A percentile compares a stretch with the other conserved stretches of the same genome.
Conservation (phyloP, 2,329 filamentous ascomycete species). For the Pseudogymnoascus sp. region DNA sequence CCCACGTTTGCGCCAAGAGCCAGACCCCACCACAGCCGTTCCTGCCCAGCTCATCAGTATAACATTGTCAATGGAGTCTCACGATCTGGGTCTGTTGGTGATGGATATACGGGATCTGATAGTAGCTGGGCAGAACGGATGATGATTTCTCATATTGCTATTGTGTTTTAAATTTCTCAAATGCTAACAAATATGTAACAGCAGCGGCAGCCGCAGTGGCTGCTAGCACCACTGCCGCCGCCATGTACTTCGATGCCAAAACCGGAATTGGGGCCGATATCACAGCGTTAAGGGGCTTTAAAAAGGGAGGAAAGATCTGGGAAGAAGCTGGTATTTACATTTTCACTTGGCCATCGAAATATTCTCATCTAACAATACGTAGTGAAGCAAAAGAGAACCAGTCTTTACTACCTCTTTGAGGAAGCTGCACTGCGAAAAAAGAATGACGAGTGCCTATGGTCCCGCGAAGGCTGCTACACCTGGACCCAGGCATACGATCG, state of each 20-base stretch:
- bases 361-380: conserved; percentile 11
- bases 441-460: conserved; percentile 59
- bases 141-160: not conserved
- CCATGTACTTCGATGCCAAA: conserved; percentile 61
- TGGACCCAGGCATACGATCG: conserved; percentile 49
- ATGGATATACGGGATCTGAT: not conserved
- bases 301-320: conserved; percentile 38
- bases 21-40: not conserved
- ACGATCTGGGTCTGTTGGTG: not conserved
- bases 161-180: not conserved
- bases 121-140: not conserved
- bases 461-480: conserved; percentile 52
- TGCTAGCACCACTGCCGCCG: conserved; percentile 37
- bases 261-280: conserved; percentile 60
- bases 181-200: conserved; percentile 11
- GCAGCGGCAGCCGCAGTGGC: conserved; percentile 23
- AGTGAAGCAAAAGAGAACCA: conserved; percentile 47
- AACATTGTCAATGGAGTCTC: not conserved
- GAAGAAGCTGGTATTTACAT: conserved; percentile 40
- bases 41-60: not conserved
- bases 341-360: conserved; percentile 15
- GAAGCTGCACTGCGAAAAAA: conserved; percentile 44
- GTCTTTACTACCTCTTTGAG: conserved; percentile 61
- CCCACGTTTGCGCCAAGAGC: not conserved
- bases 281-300: conserved; percentile 36